These are phyloP conservation scores for Aureobasidium sp. DNA, from an alignment of 2,329 filamentous ascomycete species.

Conservation along the genomic window DNA sequence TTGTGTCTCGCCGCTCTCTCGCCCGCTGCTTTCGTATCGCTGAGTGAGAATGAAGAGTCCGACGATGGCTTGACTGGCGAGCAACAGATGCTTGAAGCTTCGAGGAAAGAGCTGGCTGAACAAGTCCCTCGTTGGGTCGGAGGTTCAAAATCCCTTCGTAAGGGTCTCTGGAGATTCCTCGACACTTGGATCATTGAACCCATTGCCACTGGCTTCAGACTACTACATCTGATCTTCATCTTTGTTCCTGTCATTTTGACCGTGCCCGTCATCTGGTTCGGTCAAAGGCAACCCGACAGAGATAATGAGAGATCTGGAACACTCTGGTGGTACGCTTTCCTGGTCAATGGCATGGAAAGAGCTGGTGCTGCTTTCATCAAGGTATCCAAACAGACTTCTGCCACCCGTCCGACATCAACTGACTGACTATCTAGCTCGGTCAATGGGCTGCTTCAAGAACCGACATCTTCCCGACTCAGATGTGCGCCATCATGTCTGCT, in stretches of 20 bases:
- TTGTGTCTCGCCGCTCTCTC: constrained; percentile 38
- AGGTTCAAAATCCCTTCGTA: constrained; percentile 51
- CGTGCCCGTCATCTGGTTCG: constrained; percentile 76
- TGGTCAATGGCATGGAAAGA: constrained; percentile 84
- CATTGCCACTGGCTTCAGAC: constrained; percentile 76
- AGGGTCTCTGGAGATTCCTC: constrained; percentile 57
- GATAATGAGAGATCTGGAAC: constrained; percentile 75
- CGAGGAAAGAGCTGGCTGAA: constrained; percentile 68
- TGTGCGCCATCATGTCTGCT: constrained; percentile 90
- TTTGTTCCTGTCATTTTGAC: constrained; percentile 84
- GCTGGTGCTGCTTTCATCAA: constrained; percentile 97
- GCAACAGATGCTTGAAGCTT: constrained; percentile 78
- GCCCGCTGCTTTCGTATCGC: constrained; percentile 52
- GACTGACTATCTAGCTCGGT: constrained; percentile 57
- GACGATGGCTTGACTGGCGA: constrained; percentile 61
- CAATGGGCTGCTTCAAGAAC: constrained; percentile 97
- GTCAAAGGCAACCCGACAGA: constrained; percentile 52
- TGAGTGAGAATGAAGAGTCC: constrained; percentile 44
- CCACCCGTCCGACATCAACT: background rate
- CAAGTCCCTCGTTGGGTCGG: constrained; percentile 55
- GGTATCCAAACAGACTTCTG: constrained; percentile 37
- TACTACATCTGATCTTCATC: constrained; percentile 76
- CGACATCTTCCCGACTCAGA: constrained; percentile 88
- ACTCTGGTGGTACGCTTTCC: constrained; percentile 87
- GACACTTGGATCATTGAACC: constrained; percentile 75